Evolutionary conservation across 2,329 filamentous ascomycete genomes (phyloP).

Genomic region (Capronia epimyces): DNA sequence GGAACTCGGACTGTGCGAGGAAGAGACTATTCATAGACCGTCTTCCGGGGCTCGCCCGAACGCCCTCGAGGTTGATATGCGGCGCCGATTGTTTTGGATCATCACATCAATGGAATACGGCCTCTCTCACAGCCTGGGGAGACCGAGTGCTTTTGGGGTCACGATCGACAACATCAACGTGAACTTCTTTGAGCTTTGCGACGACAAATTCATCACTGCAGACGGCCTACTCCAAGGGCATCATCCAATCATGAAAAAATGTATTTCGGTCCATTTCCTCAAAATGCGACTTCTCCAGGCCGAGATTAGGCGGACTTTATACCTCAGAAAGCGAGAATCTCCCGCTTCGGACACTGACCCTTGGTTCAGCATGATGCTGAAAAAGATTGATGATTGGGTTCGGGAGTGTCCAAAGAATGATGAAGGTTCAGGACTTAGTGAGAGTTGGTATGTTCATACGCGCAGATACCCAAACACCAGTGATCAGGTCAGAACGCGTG

Average conservation of each 20-base stretch:
- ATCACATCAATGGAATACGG: constrained; percentile 84
- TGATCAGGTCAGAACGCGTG: constrained; percentile 28
- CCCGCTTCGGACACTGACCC: constrained; percentile 75
- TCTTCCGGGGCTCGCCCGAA: constrained; percentile 58
- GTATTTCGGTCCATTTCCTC: constrained; percentile 86
- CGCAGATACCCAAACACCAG: constrained; percentile 37
- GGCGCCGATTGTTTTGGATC: constrained; percentile 81
- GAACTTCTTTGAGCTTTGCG: constrained; percentile 72
- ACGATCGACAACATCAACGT: constrained; percentile 79
- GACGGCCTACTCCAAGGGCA: constrained; percentile 66
- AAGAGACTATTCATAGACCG: constrained; percentile 72
- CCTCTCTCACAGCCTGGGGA: constrained; percentile 78
- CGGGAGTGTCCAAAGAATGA: constrained; percentile 68
- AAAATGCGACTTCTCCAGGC: constrained; percentile 84
- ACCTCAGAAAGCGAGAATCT: constrained; percentile 72
- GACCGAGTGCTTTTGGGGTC: constrained; percentile 79
- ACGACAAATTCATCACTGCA: constrained; percentile 75
- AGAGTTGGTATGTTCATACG: constrained; percentile 54
- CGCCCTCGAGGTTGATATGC: constrained; percentile 78
- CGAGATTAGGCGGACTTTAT: constrained; percentile 79
- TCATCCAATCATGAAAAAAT: constrained; percentile 72
- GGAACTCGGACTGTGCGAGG: constrained; percentile 78
- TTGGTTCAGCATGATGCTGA: constrained; percentile 78
- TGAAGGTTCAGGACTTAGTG: constrained; percentile 65
- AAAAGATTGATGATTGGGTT: constrained; percentile 73